phyloP scores from a whole-genome alignment of 2,329 filamentous ascomycete species.

The Graphiopsis chlorocephala region DNA sequence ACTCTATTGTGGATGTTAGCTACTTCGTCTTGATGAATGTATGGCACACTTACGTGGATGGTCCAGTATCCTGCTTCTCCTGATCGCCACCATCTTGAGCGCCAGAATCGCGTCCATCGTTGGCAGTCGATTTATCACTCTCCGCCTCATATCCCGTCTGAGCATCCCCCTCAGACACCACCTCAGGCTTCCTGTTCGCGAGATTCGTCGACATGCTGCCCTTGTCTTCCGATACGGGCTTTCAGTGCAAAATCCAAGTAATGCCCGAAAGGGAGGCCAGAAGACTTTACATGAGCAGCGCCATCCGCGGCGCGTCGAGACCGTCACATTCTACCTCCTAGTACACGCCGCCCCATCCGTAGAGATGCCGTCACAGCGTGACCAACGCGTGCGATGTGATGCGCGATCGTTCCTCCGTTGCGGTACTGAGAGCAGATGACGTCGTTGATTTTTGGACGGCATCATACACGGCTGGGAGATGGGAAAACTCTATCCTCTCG shows the following conservation, averaged over 20 bases:
- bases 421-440: not conserved
- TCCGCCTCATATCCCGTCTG: not conserved
- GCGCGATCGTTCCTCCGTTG: not conserved
- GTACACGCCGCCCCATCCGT: not conserved
- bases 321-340: not conserved
- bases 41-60: not conserved
- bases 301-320: not conserved
- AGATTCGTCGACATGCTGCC: not conserved
- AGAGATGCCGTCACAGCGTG: not conserved
- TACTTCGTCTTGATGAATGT: not conserved
- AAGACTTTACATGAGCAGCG: not conserved
- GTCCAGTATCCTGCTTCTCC: constrained; percentile 3
- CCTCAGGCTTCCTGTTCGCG: not conserved
- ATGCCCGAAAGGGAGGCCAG: not conserved
- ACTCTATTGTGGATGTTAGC: constrained; percentile 28
- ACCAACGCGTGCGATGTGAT: not conserved
- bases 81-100: not conserved
- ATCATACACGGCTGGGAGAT: not conserved
- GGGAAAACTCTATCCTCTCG: not conserved
- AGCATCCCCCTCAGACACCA: not conserved
- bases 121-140: not conserved
- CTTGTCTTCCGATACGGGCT: not conserved
- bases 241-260: not conserved
- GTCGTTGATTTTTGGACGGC: not conserved
- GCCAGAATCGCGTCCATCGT: not conserved